A percentile compares a stretch with the other conserved stretches of the same genome.
Conservation (phyloP, 371 early-diverging fungal species). For the Polyrhizophydium stewartii region DNA sequence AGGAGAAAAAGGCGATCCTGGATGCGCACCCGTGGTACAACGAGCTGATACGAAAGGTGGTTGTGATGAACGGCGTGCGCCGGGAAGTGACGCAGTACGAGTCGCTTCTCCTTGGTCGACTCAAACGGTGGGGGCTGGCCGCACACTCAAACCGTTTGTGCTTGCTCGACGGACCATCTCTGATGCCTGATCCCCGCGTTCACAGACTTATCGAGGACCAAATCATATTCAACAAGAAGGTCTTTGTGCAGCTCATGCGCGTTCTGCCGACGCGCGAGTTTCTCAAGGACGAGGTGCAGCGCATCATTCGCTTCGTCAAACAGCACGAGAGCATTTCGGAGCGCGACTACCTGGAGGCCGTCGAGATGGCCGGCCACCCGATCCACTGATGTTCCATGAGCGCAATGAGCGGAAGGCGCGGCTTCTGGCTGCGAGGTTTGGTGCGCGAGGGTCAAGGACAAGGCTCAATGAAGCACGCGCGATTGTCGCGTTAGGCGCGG, state of each 20-base stretch:
- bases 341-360: conserved; percentile 41
- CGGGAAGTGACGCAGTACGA: conserved; percentile 26
- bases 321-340: conserved; percentile 35
- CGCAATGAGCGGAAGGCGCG: too few species aligned
- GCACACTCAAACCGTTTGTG: background rate
- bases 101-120: conserved; percentile 26
- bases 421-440: too few species aligned
- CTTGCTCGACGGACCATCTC: too few species aligned
- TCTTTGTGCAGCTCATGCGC: conserved; percentile 37
- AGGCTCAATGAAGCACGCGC: too few species aligned
- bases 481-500: too few species aligned
- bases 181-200: too few species aligned
- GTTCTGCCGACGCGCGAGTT: conserved; percentile 38
- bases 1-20: conserved; percentile 14
- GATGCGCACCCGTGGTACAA: conserved; percentile 41
- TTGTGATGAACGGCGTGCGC: conserved; percentile 20
- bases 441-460: too few species aligned
- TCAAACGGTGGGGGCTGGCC: conserved; percentile 26
- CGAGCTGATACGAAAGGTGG: conserved; percentile 36
- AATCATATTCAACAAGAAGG: conserved; percentile 26
- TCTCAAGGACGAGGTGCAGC: conserved; percentile 43
- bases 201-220: conserved; percentile 20
- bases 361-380: conserved; percentile 37
- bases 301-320: conserved; percentile 42
- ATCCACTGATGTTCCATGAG: background rate